Evolutionary conservation across 139 green algal genomes (phyloP).

Genomic region (Diplosphaera chodatii): DNA sequence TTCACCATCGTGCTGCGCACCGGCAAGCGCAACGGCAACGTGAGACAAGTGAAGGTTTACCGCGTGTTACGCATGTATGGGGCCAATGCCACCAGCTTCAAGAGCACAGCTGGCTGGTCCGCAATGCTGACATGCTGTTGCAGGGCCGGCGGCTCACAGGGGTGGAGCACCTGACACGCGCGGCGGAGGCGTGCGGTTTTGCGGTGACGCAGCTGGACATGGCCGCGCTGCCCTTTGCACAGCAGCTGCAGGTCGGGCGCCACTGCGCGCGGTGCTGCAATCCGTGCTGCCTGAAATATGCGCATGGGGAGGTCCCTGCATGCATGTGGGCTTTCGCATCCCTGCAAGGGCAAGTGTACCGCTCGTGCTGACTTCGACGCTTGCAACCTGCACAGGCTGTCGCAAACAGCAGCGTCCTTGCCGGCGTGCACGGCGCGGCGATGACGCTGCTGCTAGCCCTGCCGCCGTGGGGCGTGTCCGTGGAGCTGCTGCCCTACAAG

Average conservation of each 20-base stretch:
- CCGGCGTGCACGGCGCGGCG: background rate
- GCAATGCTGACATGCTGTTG: too few relatives aligned
- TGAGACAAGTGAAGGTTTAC: too few relatives aligned
- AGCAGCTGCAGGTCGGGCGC: conserved; percentile 2
- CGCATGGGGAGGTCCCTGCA: too few relatives aligned
- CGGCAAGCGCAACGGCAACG: background rate
- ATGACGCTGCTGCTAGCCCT: background rate
- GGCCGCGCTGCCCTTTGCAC: background rate
- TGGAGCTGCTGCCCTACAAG: conserved; percentile 2
- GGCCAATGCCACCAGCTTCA: too few relatives aligned
- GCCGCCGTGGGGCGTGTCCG: background rate
- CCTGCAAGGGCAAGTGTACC: too few relatives aligned
- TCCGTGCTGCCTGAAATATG: too few relatives aligned
- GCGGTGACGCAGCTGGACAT: background rate
- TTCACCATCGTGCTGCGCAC: background rate
- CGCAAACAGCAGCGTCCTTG: background rate
- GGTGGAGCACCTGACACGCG: background rate
- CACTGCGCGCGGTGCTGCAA: background rate
- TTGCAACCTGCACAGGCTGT: background rate
- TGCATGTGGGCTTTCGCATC: too few relatives aligned
- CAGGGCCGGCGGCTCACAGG: background rate
- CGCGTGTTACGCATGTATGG: too few relatives aligned
- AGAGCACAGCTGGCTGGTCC: too few relatives aligned
- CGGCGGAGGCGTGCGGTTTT: background rate
- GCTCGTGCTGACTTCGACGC: too few relatives aligned